Base-by-base conservation (phyloP, 2,329 filamentous ascomycete genomes). In the Mycocentrospora acerina region DNA sequence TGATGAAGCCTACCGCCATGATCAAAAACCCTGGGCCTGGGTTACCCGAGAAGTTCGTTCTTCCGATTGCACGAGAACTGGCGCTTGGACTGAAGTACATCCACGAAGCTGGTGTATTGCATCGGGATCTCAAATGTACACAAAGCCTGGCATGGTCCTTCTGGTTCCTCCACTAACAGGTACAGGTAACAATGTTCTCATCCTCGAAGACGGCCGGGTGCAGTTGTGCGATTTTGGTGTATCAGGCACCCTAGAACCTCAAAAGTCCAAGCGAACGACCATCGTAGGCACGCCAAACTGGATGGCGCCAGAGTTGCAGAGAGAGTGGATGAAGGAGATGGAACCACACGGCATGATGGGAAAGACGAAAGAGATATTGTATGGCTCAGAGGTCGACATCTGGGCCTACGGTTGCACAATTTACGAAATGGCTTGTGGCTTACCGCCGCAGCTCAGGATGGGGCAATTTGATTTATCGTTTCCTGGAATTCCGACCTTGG, bases 201-300 rank as follows among this genome's bases (percentile, higher is more conserved):
- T 93, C 45, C 86, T 83, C 5, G 87, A 91, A 65, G 77, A 81
- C 24, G 88, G 88, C 17, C 73, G 80, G 18, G 85, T 93, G 7
- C 88, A 93, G 63, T 77, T 93, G 24, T 90, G 87, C 60, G 88
- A 93, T 61, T 93, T 93, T 64, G 88, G 88, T 48, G 86, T 93
- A 32, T 86, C 88, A 19, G 86, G 85, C 29, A 80, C 88, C 31
- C 79, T 90, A 40, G 86, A 90, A 60, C 84, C 77, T 28, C 84
- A 86, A 51, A 77, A 83, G 37, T 83, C 86, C 55, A 93, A 93
- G 68, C 76, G 87, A 36, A 84, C 84, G 4, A 91, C 88, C 1
- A 84, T 91, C 32, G 86, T 91, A 39, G 88, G 88, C 15, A 93
- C 88, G 0, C 84, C 85, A 3, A 83, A 90, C 65, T 93, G 87